These are phyloP conservation scores for Coemansia sp. DNA, from an alignment of 192 early-diverging fungal species.

Conservation along the genomic window DNA sequence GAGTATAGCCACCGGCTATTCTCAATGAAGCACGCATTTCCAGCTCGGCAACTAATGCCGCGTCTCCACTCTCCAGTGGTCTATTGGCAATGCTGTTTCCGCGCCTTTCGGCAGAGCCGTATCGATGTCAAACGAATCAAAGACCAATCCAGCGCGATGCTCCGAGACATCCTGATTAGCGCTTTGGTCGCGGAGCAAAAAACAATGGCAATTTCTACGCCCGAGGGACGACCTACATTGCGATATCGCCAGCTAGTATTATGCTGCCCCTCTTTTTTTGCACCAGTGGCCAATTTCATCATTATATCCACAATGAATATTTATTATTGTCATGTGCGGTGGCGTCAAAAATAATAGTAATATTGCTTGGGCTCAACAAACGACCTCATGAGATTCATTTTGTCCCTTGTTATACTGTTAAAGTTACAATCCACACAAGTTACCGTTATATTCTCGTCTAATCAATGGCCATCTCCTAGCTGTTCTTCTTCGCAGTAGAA, in stretches of 20 bases:
- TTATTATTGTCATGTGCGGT: slow-evolving; percentile 15
- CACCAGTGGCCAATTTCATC: neutral
- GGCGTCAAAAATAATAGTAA: slow-evolving; percentile 35
- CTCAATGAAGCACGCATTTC: slow-evolving; percentile 7
- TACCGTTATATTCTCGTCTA: neutral
- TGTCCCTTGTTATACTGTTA: neutral
- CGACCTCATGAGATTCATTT: neutral
- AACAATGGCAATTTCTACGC: neutral
- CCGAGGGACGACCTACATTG: neutral
- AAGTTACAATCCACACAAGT: slow-evolving; percentile 4
- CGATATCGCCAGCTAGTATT: neutral
- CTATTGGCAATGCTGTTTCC: neutral
- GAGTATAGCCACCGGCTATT: slow-evolving; percentile 6
- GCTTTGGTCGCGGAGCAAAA: neutral
- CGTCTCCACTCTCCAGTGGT: neutral
- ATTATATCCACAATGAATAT: neutral
- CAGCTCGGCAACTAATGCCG: neutral
- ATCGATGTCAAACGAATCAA: neutral
- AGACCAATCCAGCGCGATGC: too few relatives aligned
- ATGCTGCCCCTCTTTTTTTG: neutral
- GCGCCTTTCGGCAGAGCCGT: neutral
- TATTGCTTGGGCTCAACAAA: slow-evolving; percentile 10
- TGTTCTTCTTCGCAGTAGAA: neutral
- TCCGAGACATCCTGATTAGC: neutral
- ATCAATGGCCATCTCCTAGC: neutral